Evolutionary conservation across 805 yeast genomes (phyloP), one percentile per base, ranked within the genome.

Genomic region (Nakazawaea peltata): DNA sequence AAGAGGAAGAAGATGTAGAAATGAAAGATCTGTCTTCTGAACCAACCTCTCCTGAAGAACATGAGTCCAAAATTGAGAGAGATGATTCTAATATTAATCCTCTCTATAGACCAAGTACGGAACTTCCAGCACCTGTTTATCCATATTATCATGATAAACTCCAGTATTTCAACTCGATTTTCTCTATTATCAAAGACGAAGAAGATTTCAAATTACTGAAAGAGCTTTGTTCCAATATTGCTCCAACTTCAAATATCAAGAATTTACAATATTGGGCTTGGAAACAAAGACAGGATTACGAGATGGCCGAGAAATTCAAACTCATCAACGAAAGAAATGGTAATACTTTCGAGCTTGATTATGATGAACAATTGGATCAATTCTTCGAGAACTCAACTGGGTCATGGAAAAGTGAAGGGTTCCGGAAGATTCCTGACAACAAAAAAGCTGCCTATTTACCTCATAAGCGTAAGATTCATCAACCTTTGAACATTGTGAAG

Each of bases 371-470:
- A 13, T 32, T 40, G n/a, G 64, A 56, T 35, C 41, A 27, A 48
- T 47, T 28, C 10, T 51, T 50, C 41, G 65, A 60, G 28, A 72
- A 70, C 34, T 37, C 43, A 0, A 59, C 79, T 0, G 84, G 87
- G 1, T 67, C 83, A 2, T 81, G 81, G 48, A 71, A 74, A 47
- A 76, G 87, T 25, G 75, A 79, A 38, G 94, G 95, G 0, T 84
- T 78, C 51, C 56, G 59, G 30, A 82, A 81, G 52, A 76, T 85
- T 26, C 71, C 81, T 0, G 95, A 87, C 44, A 65, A 73, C 0
- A 67, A 77, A 29, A 88, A 88, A 53, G 62, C 73, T 11, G 81
- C 74, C 40, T 88, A 85, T 50, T 61, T 88, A 36, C 92, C 94
- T 2, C 96, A 87, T 54, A 77, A 92, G 33, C 72, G 84, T 40